Base-by-base conservation (phyloP, 805 yeast genomes). In the Komagataella mondaviorum region DNA sequence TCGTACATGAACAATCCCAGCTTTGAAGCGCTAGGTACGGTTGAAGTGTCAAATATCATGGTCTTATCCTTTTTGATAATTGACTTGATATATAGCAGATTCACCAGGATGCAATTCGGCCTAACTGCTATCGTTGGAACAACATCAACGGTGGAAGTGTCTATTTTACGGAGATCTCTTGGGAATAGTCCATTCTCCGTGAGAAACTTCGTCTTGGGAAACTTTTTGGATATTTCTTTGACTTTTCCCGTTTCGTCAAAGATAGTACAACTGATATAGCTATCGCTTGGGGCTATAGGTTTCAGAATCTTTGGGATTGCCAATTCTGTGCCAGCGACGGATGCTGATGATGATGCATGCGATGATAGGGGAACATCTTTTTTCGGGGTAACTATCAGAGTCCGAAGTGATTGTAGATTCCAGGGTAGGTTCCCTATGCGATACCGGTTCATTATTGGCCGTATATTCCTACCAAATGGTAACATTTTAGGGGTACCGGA, bases 111-210 rank as follows among this genome's bases (percentile, higher is more conserved):
- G 50, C 95, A 84, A 55, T 78, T 77, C 23, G 78, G 74, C 53
- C 97, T 75, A 20, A 89, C 88, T 54, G 90, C 81, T 48, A 93
- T 84, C 17, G 88, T 80, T 0, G 99, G 99, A 3, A 90, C 90
- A 18, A 91, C 87, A 64, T 88, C 96, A 51, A 78, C 75, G 44
- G 79, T 70, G 1, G 85, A 72, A 3, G 82, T 71, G 60, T 91
- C 96, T 50, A 90, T 83, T 60, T 87, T 89, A 30, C 97, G 68
- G 55, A 90, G 69, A 64, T 90, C 97, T 66, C 97, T 71, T 1
- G 97, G 95, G 55, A 83, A 88, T 23, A 90, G 63, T 22, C 81
- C 78, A 64, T 88, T 85, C 48, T 85, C 81, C 51, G 68, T 72
- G 7, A 91, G 72, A 54, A 91, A 76, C 51, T 81, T 82, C 50